Base-by-base conservation (phyloP, 2,329 filamentous ascomycete species). In the Aspergillus neotritici region DNA sequence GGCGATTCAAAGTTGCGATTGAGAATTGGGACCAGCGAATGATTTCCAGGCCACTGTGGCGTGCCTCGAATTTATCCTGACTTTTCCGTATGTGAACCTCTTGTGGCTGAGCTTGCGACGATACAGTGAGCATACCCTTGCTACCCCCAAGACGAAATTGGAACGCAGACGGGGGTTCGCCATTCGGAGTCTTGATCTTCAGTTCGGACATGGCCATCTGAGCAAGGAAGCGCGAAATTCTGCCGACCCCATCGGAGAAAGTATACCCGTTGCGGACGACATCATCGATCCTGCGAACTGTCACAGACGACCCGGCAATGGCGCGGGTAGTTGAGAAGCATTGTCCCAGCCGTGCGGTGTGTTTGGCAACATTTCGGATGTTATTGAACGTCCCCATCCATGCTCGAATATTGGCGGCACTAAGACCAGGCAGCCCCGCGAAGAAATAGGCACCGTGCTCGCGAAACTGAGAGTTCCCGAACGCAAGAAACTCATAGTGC, bases 401-500 rank as follows among this genome's bases (percentile, higher is more conserved):
- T 28, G 73, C 64, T 4, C 91, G 84, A 44, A 98, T 96, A 38
- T 83, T 75, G 13, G 84, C 77, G 41, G 87, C 87, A 1, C 80
- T 84, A 6, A 86, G 60, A 42, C 79, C 72, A 0, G 78, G 70
- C 0, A 80, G 81, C 0, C 86, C 78, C 4, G 87, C 84, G 63
- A 97, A 97, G 66, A 98, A 96, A 60, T 93, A 97, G 0, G 87
- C 90, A 0, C 90, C 86, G 53, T 91, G 83, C 59, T 97, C 90
- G 40, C 91, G 80, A 47, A 98, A 86, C 56, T 98, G 93, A 0
- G 93, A 96, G 63, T 93, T 97, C 0, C 93, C 91, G 67, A 90
- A 96, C 0, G 91, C 93, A 17, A 98, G 78, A 51, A 97, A 97
- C 53, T 91, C 79, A 63, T 89, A 98, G 46, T 80, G 79, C 6